These are phyloP conservation scores for Plantago rigida DNA, from an alignment of 305 asterid species.

Conservation along the genomic window DNA sequence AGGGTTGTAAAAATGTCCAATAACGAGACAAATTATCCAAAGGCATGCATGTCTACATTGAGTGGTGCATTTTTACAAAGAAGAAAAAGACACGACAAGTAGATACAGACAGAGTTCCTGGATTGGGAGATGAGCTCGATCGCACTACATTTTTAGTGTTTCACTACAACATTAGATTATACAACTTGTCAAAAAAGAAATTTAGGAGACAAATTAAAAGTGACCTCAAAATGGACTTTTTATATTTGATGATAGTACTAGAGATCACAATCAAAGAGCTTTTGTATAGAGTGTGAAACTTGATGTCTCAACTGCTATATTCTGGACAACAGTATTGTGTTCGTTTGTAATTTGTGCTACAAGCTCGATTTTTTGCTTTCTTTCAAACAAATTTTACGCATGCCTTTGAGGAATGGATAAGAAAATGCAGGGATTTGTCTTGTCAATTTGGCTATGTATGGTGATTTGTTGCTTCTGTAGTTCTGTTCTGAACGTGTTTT, in stretches of 20 bases:
- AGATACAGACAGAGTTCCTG: slow-evolving; percentile 39
- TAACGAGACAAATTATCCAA: neutral
- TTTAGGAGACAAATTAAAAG: slow-evolving; percentile 27
- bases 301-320: slow-evolving; percentile 1
- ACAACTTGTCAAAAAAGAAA: slow-evolving; percentile 23
- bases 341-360: slow-evolving; percentile 1
- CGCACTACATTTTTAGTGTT: neutral
- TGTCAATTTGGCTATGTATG: slow-evolving; percentile 32
- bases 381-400: slow-evolving; percentile 31
- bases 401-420: slow-evolving; percentile 27
- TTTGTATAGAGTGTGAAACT: no score
- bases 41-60: slow-evolving; percentile 15
- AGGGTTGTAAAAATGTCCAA: neutral
- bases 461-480: neutral
- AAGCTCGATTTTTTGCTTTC: slow-evolving; percentile 5
- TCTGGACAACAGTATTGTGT: slow-evolving; percentile 28
- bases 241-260: slow-evolving; percentile 15
- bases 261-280: slow-evolving; percentile 21
- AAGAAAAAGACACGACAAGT: slow-evolving; percentile 29
- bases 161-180: slow-evolving; percentile 22
- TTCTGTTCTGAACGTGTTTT: slow-evolving; percentile 10
- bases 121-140: slow-evolving; percentile 31
- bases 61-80: slow-evolving; percentile 8
- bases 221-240: slow-evolving; percentile 27
- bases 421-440: slow-evolving; percentile 29